These are phyloP conservation scores for Lipomyces lipofer DNA, from an alignment of 805 yeast species.

Conservation along the genomic window DNA sequence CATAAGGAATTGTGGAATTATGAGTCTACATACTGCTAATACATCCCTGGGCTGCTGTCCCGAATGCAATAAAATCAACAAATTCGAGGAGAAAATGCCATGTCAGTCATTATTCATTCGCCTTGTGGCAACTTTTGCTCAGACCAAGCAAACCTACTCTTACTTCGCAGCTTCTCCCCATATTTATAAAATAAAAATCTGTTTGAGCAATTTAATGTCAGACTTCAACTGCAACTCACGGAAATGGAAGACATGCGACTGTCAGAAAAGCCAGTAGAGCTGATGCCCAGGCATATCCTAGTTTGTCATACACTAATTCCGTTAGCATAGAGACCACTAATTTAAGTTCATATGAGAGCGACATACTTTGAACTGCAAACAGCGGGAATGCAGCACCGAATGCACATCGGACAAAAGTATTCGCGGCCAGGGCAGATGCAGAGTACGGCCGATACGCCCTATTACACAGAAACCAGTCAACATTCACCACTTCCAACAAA, in stretches of 20 bases:
- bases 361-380: constrained; percentile 47
- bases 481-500: too few species aligned
- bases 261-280: constrained; percentile 22
- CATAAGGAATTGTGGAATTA: too few species aligned
- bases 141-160: constrained; percentile 13
- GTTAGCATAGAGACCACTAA: not conserved
- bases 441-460: constrained; percentile 49
- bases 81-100: too few species aligned
- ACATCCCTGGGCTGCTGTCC: too few species aligned
- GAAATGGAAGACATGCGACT: constrained; percentile 20
- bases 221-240: constrained; percentile 7
- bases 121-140: too few species aligned
- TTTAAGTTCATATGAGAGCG: constrained; percentile 16
- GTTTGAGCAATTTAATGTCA: not conserved
- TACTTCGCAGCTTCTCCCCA: constrained; percentile 22
- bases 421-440: constrained; percentile 81
- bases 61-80: too few species aligned
- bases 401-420: constrained; percentile 54
- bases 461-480: too few species aligned
- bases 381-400: constrained; percentile 48
- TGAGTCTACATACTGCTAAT: too few species aligned
- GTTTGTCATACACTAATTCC: constrained; percentile 47
- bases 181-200: constrained; percentile 17
- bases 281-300: constrained; percentile 69
- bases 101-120: too few species aligned